Conservation (phyloP, 345 rosid genomes). For the Eucalyptus melliodora region DNA sequence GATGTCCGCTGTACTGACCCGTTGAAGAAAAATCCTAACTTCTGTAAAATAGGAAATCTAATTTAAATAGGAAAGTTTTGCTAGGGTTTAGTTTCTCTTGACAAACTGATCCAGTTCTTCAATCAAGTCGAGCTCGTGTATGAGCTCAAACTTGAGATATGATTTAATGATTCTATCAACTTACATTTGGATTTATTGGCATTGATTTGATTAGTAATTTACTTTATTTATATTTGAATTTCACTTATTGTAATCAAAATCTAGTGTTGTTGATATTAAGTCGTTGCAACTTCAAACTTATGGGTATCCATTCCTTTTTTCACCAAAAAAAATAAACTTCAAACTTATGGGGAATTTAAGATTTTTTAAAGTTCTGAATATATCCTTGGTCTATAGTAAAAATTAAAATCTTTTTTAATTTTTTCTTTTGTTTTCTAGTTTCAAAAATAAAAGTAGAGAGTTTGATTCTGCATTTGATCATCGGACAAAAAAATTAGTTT, state of each 20-base stretch:
- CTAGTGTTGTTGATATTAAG: background rate
- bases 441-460: background rate
- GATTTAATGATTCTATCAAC: background rate
- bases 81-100: no score
- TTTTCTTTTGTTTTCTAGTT: background rate
- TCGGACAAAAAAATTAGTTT: background rate
- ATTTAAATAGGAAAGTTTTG: no score
- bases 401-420: background rate
- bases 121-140: accelerated
- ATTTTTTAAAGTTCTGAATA: background rate
- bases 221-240: background rate
- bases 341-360: background rate
- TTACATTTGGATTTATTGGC: background rate
- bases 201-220: background rate
- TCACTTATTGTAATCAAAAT: accelerated
- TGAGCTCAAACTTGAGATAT: background rate
- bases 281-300: background rate
- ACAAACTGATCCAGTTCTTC: no score
- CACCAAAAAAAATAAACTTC: no score
- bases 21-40: background rate
- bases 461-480: background rate
- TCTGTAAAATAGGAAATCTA: no score
- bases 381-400: background rate
- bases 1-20: background rate
- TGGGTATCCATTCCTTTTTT: no score